Conservation (phyloP, 768 basidiomycete species). For the Tulasnella sp. region DNA sequence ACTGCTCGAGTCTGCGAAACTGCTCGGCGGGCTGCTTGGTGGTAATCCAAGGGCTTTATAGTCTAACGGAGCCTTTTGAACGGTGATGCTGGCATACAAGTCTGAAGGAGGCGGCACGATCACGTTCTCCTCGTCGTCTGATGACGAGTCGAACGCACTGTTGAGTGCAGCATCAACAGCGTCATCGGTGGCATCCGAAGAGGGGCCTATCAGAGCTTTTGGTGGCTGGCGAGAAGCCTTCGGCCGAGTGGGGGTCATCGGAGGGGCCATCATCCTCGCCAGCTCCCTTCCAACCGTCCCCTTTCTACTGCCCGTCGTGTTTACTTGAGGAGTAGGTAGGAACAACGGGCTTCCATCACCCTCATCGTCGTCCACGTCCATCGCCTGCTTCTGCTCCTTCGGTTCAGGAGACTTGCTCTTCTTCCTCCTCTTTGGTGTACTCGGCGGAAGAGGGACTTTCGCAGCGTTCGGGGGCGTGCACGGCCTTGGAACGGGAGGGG, state of each 20-base stretch:
- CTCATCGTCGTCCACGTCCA: background rate
- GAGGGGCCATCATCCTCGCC: background rate
- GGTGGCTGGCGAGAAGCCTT: background rate
- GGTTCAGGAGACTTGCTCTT: background rate
- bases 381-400: background rate
- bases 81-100: background rate
- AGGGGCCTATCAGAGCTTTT: background rate
- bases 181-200: background rate
- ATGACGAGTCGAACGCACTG: background rate
- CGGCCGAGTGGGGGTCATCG: background rate
- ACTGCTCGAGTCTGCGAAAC: background rate
- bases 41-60: background rate
- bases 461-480: background rate
- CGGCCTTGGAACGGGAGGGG: background rate
- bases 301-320: background rate
- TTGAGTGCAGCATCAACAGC: background rate
- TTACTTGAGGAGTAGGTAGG: background rate
- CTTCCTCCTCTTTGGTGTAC: background rate
- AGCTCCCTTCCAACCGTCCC: background rate
- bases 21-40: slow-evolving; percentile 7
- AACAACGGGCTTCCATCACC: background rate
- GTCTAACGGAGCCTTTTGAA: background rate
- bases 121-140: background rate
- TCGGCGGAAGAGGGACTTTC: background rate
- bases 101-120: background rate